Conservation (phyloP, 495 filamentous ascomycete genomes). For the Platismatia glauca region DNA sequence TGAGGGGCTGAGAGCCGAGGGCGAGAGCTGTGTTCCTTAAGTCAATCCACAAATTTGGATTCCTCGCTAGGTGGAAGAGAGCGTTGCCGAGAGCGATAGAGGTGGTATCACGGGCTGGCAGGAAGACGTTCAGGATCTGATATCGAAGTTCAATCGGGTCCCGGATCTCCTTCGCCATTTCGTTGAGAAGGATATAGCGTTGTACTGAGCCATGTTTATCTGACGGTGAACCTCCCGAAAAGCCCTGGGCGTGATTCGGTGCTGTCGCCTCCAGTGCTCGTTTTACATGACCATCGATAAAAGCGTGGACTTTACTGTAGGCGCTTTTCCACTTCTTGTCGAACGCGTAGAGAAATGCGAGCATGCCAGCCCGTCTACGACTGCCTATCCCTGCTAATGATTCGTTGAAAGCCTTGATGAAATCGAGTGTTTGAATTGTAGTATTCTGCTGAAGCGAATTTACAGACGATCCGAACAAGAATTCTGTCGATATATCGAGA, state of each 20-base stretch:
- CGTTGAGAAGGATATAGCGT: not conserved
- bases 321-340: slow-evolving; percentile 4
- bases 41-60: not conserved
- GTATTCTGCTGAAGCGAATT: slow-evolving; percentile 27
- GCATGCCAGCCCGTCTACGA: slow-evolving; percentile 3
- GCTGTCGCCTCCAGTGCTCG: not conserved
- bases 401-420: not conserved
- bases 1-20: not conserved
- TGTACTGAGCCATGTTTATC: not conserved
- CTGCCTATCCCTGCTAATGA: not conserved
- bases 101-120: not conserved
- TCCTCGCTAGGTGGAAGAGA: not conserved
- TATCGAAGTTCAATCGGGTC: not conserved
- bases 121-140: not conserved
- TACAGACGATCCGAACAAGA: slow-evolving; percentile 56
- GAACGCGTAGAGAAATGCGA: slow-evolving; percentile 36
- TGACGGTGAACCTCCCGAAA: too few relatives aligned
- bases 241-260: too few relatives aligned
- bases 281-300: not conserved
- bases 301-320: not conserved
- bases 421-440: not conserved
- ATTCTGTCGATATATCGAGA: slow-evolving; percentile 62
- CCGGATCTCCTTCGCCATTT: not conserved
- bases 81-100: not conserved
- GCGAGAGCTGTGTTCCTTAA: not conserved